phyloP scores from a whole-genome alignment of 2,329 filamentous ascomycete genomes.

The Passalora sequoiae region DNA sequence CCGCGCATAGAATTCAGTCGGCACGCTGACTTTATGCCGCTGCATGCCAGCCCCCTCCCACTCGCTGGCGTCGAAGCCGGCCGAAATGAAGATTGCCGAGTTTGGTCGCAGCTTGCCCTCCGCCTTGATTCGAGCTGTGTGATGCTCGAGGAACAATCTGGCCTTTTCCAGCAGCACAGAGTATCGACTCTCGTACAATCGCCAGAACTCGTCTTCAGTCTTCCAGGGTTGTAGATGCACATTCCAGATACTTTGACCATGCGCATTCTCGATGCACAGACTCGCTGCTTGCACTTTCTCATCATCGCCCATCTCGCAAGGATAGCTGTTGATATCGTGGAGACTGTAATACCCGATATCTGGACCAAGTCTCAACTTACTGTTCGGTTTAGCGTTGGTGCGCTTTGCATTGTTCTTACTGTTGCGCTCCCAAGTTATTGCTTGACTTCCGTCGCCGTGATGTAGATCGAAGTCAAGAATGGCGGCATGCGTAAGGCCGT shows the following conservation, averaged over 20 bases:
- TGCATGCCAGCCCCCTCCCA: slow-evolving; percentile 93
- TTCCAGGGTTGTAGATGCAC: slow-evolving; percentile 88
- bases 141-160: slow-evolving; percentile 65
- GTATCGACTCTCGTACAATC: slow-evolving; percentile 77
- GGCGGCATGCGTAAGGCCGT: slow-evolving; percentile 87
- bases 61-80: slow-evolving; percentile 94
- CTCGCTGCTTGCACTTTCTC: slow-evolving; percentile 93
- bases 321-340: slow-evolving; percentile 98
- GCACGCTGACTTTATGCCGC: slow-evolving; percentile 89
- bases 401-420: slow-evolving; percentile 50
- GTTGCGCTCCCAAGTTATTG: slow-evolving; percentile 90
- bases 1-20: slow-evolving; percentile 91
- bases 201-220: slow-evolving; percentile 79
- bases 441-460: slow-evolving; percentile 91
- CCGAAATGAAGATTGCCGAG: slow-evolving; percentile 88
- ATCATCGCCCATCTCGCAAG: slow-evolving; percentile 87
- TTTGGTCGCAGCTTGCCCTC: slow-evolving; percentile 60
- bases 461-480: slow-evolving; percentile 91
- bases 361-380: slow-evolving; percentile 28
- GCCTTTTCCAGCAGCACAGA: slow-evolving; percentile 72
- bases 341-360: slow-evolving; percentile 89
- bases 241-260: slow-evolving; percentile 94
- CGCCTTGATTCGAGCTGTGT: slow-evolving; percentile 61
- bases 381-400: slow-evolving; percentile 27
- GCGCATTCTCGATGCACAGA: slow-evolving; percentile 87